Evolutionary conservation across 768 basidiomycete species (phyloP).

Genomic region (Leccinum truebloodii): DNA sequence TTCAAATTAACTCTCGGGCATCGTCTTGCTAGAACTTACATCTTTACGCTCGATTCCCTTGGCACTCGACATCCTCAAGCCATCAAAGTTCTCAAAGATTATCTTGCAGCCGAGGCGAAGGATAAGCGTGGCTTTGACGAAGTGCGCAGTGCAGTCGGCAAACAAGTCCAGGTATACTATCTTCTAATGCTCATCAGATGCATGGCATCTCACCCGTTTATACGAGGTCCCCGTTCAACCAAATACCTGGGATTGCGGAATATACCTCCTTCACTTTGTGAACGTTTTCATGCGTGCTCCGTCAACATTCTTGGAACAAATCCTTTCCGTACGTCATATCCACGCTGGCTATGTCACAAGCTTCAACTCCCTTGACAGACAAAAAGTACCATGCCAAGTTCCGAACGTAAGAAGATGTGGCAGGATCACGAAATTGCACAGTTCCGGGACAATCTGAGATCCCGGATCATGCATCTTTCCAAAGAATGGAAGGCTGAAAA

Average conservation of each 20-base stretch:
- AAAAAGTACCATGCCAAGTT: conserved; percentile 34
- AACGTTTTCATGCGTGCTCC: conserved; percentile 74
- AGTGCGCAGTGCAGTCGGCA: conserved; percentile 43
- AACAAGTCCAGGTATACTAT: conserved; percentile 51
- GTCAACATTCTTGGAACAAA: conserved; percentile 46
- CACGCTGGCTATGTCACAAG: neutral
- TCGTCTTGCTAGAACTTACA: conserved; percentile 55
- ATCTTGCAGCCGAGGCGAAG: conserved; percentile 75
- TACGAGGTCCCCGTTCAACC: conserved; percentile 82
- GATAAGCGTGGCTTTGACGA: conserved; percentile 58
- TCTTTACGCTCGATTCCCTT: conserved; percentile 91
- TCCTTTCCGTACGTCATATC: conserved; percentile 36
- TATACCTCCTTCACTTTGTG: conserved; percentile 89
- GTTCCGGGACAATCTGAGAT: conserved; percentile 47
- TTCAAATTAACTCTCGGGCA: neutral
- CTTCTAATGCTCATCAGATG: neutral
- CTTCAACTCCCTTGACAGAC: conserved; percentile 22
- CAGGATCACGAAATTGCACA: conserved; percentile 44
- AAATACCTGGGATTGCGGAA: conserved; percentile 90
- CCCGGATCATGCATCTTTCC: conserved; percentile 50
- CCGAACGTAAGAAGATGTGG: conserved; percentile 53
- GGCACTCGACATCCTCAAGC: conserved; percentile 70
- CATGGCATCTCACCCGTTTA: conserved; percentile 1
- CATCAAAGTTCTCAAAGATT: conserved; percentile 57
- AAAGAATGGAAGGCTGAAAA: conserved; percentile 48